phyloP scores from a whole-genome alignment of 1,139 yeast genomes.

The Debaryomyces sp. region DNA sequence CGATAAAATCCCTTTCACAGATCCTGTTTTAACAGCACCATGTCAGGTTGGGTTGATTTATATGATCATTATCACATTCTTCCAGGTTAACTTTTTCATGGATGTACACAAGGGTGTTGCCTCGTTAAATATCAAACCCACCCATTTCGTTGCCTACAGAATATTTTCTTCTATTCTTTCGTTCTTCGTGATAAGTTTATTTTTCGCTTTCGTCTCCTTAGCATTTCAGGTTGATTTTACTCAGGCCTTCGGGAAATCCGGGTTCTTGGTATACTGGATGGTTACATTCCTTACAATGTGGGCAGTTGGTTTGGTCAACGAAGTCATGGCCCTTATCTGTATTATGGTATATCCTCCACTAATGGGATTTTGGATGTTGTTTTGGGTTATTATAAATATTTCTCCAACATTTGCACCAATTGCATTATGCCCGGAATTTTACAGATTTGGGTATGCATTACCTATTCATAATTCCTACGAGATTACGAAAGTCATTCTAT shows the following conservation, averaged over 20 bases:
- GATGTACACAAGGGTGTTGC: slow-evolving; percentile 55
- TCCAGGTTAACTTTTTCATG: slow-evolving; percentile 59
- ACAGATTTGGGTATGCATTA: slow-evolving; percentile 40
- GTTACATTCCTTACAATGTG: slow-evolving; percentile 44
- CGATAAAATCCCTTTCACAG: slow-evolving; percentile 55
- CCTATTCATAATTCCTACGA: slow-evolving; percentile 44
- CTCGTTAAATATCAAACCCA: slow-evolving; percentile 27
- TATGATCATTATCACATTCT: slow-evolving; percentile 65
- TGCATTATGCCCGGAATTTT: slow-evolving; percentile 36
- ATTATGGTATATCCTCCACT: slow-evolving; percentile 39
- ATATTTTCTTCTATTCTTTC: slow-evolving; percentile 30
- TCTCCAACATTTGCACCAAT: slow-evolving; percentile 43
- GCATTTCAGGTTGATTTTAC: slow-evolving; percentile 48
- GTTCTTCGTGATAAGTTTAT: slow-evolving; percentile 39
- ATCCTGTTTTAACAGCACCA: slow-evolving; percentile 61
- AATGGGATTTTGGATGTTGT: slow-evolving; percentile 46
- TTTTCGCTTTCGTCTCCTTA: slow-evolving; percentile 41
- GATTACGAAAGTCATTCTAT: slow-evolving; percentile 39
- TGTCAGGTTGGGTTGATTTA: slow-evolving; percentile 77
- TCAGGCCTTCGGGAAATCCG: slow-evolving; percentile 41
- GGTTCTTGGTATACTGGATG: slow-evolving; percentile 51
- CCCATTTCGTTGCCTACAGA: slow-evolving; percentile 36
- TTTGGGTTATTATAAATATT: slow-evolving; percentile 43
- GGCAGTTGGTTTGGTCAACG: slow-evolving; percentile 47
- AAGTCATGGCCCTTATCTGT: slow-evolving; percentile 37